Percentiles rank a stretch among this genome's conserved stretches.
These are phyloP conservation scores for Onygenales sp. DNA, from an alignment of 2,329 filamentous ascomycete species.

Conservation along the genomic window DNA sequence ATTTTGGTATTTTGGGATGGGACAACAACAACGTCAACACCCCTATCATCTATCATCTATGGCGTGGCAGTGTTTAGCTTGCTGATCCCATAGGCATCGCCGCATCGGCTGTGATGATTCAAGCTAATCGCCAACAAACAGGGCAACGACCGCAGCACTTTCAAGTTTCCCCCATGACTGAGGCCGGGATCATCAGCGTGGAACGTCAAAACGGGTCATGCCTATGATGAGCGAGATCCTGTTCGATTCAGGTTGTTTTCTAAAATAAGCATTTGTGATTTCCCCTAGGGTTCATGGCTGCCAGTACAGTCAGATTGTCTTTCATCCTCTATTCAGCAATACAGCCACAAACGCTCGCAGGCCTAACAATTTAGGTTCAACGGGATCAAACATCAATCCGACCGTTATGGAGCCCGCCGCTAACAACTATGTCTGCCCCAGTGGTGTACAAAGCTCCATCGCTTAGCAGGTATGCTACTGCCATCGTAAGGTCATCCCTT, in stretches of 20 bases:
- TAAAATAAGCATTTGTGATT: neutral
- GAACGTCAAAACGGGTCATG: neutral
- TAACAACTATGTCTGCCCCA: slow-evolving; percentile 36
- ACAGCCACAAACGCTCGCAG: too few species aligned
- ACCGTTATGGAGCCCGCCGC: slow-evolving; percentile 35
- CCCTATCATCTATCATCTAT: too few species aligned
- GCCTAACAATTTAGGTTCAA: neutral
- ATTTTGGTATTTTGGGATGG: too few species aligned
- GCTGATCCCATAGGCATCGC: too few species aligned
- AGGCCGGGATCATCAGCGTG: slow-evolving; percentile 6
- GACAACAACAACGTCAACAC: too few species aligned
- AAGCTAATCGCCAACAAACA: too few species aligned
- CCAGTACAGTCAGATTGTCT: slow-evolving; percentile 8
- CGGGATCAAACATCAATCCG: slow-evolving; percentile 16
- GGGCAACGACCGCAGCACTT: too few species aligned
- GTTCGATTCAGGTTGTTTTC: neutral
- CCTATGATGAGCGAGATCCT: slow-evolving; percentile 1
- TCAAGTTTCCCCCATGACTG: neutral
- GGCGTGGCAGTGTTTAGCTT: too few species aligned
- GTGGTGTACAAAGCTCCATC: slow-evolving; percentile 38
- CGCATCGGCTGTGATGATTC: too few species aligned
- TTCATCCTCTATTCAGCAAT: slow-evolving; percentile 4
- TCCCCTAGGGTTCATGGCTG: slow-evolving; percentile 6
- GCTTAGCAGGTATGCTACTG: slow-evolving; percentile 18
- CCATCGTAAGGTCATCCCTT: neutral